Evolutionary conservation across 768 basidiomycete species (phyloP).

Genomic region (Podaxis rugospora): DNA sequence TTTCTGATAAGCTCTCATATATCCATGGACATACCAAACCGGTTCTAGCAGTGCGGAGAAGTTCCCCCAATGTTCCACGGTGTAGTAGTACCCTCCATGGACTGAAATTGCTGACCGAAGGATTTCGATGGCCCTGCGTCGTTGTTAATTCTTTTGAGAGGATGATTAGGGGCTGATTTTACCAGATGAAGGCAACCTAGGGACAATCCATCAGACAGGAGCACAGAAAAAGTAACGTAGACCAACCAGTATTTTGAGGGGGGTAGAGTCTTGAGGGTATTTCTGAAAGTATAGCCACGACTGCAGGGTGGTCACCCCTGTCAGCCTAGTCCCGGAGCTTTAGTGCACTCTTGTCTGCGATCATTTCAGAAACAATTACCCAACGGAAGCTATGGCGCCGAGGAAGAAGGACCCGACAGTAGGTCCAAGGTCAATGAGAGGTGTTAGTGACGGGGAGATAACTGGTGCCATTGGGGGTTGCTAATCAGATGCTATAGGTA

Average conservation of each 20-base stretch:
- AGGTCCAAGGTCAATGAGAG: not conserved
- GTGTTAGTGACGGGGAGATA: not conserved
- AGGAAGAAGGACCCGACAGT: slow-evolving; percentile 4
- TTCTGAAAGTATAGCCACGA: slow-evolving; percentile 9
- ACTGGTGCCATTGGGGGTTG: not conserved
- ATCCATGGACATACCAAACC: not conserved
- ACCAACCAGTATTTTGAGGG: slow-evolving; percentile 1
- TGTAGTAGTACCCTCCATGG: slow-evolving; percentile 9
- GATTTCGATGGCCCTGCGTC: not conserved
- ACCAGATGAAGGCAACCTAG: slow-evolving; percentile 5
- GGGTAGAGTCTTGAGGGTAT: slow-evolving; percentile 1
- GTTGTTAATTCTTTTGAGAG: not conserved
- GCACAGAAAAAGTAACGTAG: not conserved
- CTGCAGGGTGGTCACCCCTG: slow-evolving; percentile 8
- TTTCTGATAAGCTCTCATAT: not conserved
- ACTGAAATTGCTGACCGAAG: slow-evolving; percentile 5
- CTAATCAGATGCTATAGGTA: not conserved
- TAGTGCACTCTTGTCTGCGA: not conserved
- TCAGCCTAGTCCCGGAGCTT: not conserved
- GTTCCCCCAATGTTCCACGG: slow-evolving; percentile 8
- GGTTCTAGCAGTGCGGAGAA: not conserved
- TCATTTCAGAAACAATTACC: not conserved
- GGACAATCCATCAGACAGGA: not conserved
- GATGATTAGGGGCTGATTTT: not conserved
- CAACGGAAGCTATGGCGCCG: slow-evolving; percentile 5